phyloP scores from a whole-genome alignment of 1,284 basidiomycete species.

The Apiotrichum montevideense region DNA sequence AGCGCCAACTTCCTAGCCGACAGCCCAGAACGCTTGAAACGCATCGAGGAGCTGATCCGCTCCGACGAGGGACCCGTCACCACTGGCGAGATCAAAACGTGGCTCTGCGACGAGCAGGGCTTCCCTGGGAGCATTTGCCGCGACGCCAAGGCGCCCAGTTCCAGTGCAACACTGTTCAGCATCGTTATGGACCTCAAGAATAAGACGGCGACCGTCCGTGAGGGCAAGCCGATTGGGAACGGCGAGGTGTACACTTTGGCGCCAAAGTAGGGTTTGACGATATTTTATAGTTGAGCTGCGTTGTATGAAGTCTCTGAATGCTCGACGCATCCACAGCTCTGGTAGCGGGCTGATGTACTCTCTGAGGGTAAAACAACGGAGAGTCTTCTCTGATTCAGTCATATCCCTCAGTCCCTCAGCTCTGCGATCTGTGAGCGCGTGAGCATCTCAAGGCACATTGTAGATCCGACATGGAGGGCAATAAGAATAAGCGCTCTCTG shows the following conservation, averaged over 20 bases:
- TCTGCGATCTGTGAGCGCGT: no score
- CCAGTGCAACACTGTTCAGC: slow-evolving; percentile 13
- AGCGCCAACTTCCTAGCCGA: not conserved
- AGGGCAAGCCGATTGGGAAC: slow-evolving; percentile 10
- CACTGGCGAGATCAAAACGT: not conserved
- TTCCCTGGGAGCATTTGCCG: slow-evolving; percentile 15
- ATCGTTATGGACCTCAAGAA: slow-evolving; percentile 17
- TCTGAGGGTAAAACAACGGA: no score
- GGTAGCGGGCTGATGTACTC: no score
- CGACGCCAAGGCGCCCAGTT: not conserved
- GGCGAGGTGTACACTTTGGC: slow-evolving; percentile 4
- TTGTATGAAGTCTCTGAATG: not conserved
- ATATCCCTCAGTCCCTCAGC: no score
- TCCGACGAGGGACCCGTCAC: not conserved
- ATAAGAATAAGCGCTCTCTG: no score
- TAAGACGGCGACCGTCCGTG: not conserved
- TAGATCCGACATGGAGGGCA: no score
- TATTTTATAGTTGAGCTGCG: not conserved
- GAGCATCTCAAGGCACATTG: no score
- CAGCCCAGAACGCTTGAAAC: slow-evolving; percentile 6
- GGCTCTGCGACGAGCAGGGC: slow-evolving; percentile 9
- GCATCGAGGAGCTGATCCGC: slow-evolving; percentile 10
- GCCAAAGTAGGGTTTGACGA: not conserved
- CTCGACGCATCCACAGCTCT: no score
- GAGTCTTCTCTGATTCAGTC: no score